Evolutionary conservation across 805 yeast species (phyloP), one percentile per base, ranked within the genome.

Genomic region (Candida lessepsii): DNA sequence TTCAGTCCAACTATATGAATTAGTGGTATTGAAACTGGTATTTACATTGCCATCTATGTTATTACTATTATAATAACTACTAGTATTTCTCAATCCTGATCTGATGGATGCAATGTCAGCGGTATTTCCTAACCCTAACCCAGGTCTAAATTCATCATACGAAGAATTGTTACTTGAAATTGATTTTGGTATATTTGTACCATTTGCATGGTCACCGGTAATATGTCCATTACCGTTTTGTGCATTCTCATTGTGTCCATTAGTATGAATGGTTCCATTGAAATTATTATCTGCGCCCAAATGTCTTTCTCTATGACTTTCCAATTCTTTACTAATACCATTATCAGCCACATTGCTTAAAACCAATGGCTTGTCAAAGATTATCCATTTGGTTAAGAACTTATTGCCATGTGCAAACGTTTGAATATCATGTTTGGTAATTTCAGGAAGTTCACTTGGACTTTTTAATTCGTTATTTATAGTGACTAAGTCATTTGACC

Each of bases 21-120:
- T 31, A 13, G 41, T 39, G 32, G 41, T 39, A 39, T 35, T 37
- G 28, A 27, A 48, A 17, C 45, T 38, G 11, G 44, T 34, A 16
- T 28, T 28, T 18, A 10, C 33, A 19, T 15, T 17, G 11, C 23
- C 15, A 19, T 17, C 17, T 5, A 28, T 9, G 15, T 16, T 24
- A 28, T 16, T 28, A 16, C 18, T 28, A 28, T 26, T 26, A 13
- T 28, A 21, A 13, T 10, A 13, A 16, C 30, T 18, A 28, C 39
- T 41, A 3, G 29, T 19, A 17, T 30, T 41, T 40, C 39, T 38
- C 21, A 40, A 60, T 41, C 65, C 72, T 2, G 70, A 63, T 40
- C 67, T 69, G 32, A 68, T 68, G 3, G 71, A 65, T 5, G 63
- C 54, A 16, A 68, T 68, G 42, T 68, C 74, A 27, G 61, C 60